Conservation (phyloP, 2,329 filamentous ascomycete species). For the Septoria linicola region DNA sequence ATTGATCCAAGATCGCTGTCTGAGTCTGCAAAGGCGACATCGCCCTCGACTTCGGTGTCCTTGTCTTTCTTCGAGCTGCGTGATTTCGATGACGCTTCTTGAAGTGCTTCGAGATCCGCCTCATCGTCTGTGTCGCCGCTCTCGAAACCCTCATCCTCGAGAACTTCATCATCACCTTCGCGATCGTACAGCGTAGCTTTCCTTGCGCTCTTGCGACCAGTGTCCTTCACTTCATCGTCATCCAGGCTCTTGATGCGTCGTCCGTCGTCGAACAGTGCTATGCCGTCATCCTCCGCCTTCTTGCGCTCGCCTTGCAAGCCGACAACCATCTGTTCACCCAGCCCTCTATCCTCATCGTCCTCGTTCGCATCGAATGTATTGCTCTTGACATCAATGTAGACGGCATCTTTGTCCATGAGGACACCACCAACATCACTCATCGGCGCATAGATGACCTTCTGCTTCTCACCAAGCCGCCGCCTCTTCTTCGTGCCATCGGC, state of each 20-base stretch:
- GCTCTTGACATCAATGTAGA: conserved; percentile 77
- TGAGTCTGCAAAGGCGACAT: conserved; percentile 89
- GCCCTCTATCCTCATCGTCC: conserved; percentile 70
- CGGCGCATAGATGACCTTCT: conserved; percentile 92
- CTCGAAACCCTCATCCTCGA: conserved; percentile 52
- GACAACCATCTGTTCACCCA: conserved; percentile 93
- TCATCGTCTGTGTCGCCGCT: conserved; percentile 57
- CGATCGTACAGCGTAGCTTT: conserved; percentile 53
- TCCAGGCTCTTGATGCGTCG: conserved; percentile 61
- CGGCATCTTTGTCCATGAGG: conserved; percentile 93
- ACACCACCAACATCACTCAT: conserved; percentile 98
- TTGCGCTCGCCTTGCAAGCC: conserved; percentile 79
- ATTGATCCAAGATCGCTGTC: conserved; percentile 94
- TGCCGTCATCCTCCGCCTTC: conserved; percentile 77
- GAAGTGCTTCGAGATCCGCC: conserved; percentile 43
- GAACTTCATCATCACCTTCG: conserved; percentile 51
- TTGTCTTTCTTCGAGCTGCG: conserved; percentile 53
- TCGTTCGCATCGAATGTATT: conserved; percentile 69
- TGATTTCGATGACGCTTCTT: conserved; percentile 49
- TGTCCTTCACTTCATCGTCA: conserved; percentile 46
- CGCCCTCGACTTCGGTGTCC: conserved; percentile 57
- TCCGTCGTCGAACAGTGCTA: conserved; percentile 82
- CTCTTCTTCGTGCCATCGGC: conserved; percentile 77
- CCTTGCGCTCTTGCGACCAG: conserved; percentile 42
- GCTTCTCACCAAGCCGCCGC: conserved; percentile 86